Percentiles rank a stretch among this genome's conserved stretches.
Evolutionary conservation across 2,329 filamentous ascomycete genomes (phyloP).

Genomic region (Rhinocladiella similis): DNA sequence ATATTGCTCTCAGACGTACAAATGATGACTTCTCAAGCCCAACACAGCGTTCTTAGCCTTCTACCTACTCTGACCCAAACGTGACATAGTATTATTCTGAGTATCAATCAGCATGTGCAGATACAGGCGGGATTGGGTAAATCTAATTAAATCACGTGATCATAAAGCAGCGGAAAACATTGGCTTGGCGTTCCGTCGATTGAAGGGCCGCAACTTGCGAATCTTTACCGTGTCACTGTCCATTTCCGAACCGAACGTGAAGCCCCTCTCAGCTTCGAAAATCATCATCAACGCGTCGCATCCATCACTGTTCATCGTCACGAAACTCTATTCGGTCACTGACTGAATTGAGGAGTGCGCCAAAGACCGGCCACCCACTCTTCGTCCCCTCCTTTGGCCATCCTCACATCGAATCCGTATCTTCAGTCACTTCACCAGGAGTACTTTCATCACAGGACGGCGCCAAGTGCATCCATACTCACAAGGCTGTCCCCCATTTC

Average conservation of each 20-base stretch:
- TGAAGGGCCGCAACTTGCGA: not conserved
- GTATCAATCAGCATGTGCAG: too few species aligned
- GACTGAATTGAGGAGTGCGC: conserved; percentile 22
- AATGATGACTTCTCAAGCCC: too few species aligned
- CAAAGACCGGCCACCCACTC: conserved; percentile 18
- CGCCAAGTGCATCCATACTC: conserved; percentile 37
- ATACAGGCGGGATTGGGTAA: too few species aligned
- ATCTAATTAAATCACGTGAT: not conserved
- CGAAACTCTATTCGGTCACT: conserved; percentile 11
- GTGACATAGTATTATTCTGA: too few species aligned
- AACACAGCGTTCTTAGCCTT: too few species aligned
- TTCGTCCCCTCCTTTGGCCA: conserved; percentile 26
- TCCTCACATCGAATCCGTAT: conserved; percentile 16
- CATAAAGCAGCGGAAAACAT: not conserved
- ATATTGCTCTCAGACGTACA: too few species aligned
- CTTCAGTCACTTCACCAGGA: conserved; percentile 13
- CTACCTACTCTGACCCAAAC: too few species aligned
- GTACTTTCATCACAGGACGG: conserved; percentile 14
- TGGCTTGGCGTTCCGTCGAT: not conserved
- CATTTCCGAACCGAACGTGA: conserved; percentile 17
- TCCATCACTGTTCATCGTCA: conserved; percentile 25
- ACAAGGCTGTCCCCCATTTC: conserved; percentile 19
- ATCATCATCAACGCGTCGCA: conserved; percentile 29
- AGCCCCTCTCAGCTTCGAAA: conserved; percentile 24
- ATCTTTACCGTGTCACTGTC: conserved; percentile 2